These are phyloP conservation scores for Sordaria brevicollis DNA, from an alignment of 495 filamentous ascomycete genomes.

Conservation along the genomic window DNA sequence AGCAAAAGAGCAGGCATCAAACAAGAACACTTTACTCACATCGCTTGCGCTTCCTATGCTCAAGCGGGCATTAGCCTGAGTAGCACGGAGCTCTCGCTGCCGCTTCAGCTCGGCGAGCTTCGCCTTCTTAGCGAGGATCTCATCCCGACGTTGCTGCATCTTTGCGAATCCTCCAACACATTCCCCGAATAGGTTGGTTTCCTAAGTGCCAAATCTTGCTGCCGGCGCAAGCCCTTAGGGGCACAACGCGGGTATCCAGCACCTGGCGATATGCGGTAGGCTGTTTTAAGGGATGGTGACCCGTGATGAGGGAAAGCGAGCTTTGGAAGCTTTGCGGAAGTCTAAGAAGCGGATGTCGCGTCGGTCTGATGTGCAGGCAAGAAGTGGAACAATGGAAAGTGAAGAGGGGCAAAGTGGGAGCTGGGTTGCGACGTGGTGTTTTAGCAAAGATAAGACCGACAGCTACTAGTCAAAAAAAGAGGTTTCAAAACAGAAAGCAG, in stretches of 20 bases:
- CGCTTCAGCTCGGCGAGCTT: slow-evolving; percentile 93
- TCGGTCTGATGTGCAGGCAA: neutral
- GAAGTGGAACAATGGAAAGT: neutral
- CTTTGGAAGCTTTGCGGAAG: neutral
- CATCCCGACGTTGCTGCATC: slow-evolving; percentile 82
- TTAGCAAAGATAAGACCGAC: neutral
- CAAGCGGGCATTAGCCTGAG: slow-evolving; percentile 56
- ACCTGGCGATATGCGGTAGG: neutral
- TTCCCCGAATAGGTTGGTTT: slow-evolving; percentile 13
- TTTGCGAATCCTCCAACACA: slow-evolving; percentile 29
- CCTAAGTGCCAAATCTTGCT: neutral
- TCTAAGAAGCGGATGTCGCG: neutral
- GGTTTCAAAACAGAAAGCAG: neutral
- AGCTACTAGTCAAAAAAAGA: neutral
- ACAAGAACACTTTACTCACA: slow-evolving; percentile 22
- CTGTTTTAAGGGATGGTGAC: neutral
- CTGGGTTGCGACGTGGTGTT: neutral
- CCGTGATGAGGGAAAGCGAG: neutral
- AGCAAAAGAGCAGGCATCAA: slow-evolving; percentile 12
- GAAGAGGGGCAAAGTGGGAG: neutral
- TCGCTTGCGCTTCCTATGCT: slow-evolving; percentile 44
- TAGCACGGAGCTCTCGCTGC: slow-evolving; percentile 71
- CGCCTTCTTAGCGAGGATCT: slow-evolving; percentile 87
- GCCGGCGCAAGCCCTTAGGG: neutral
- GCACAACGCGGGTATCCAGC: neutral